phyloP scores from a whole-genome alignment of 2,329 filamentous ascomycete genomes.

The Metarhizium rileyi region DNA sequence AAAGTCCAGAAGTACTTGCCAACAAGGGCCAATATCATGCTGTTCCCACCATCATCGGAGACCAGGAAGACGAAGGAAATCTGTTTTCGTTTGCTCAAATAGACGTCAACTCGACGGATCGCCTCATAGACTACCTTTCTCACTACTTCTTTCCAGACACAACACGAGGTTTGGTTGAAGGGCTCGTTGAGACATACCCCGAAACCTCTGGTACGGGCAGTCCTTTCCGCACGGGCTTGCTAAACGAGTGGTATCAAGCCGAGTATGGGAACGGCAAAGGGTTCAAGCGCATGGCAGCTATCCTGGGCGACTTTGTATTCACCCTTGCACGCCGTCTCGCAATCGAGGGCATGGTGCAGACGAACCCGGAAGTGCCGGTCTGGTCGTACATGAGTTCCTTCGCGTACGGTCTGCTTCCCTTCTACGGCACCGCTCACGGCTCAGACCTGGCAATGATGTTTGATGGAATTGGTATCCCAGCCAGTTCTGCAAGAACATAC shows the following conservation, averaged over 20 bases:
- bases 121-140: slow-evolving; percentile 45
- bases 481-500: slow-evolving; percentile 55
- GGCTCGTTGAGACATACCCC: slow-evolving; percentile 54
- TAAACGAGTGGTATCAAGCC: slow-evolving; percentile 68
- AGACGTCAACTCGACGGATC: slow-evolving; percentile 41
- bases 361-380: slow-evolving; percentile 48
- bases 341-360: slow-evolving; percentile 35
- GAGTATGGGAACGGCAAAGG: too few relatives aligned
- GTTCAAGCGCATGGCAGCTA: slow-evolving; percentile 66
- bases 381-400: slow-evolving; percentile 74
- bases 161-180: slow-evolving; percentile 37
- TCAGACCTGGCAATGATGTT: slow-evolving; percentile 62
- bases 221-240: slow-evolving; percentile 57
- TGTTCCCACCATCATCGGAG: slow-evolving; percentile 50
- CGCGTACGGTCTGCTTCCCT: slow-evolving; percentile 56
- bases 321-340: slow-evolving; percentile 60
- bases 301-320: slow-evolving; percentile 68
- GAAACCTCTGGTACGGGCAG: slow-evolving; percentile 48
- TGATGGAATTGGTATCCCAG: slow-evolving; percentile 41
- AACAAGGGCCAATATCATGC: slow-evolving; percentile 53
- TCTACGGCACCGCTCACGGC: slow-evolving; percentile 69
- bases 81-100: slow-evolving; percentile 61
- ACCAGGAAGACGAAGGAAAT: slow-evolving; percentile 75
- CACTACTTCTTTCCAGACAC: slow-evolving; percentile 51
- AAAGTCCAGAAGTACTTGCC: slow-evolving; percentile 44